Evolutionary conservation across 202 grass and related monocot genomes (phyloP).

Genomic region (Carex arenaria): DNA sequence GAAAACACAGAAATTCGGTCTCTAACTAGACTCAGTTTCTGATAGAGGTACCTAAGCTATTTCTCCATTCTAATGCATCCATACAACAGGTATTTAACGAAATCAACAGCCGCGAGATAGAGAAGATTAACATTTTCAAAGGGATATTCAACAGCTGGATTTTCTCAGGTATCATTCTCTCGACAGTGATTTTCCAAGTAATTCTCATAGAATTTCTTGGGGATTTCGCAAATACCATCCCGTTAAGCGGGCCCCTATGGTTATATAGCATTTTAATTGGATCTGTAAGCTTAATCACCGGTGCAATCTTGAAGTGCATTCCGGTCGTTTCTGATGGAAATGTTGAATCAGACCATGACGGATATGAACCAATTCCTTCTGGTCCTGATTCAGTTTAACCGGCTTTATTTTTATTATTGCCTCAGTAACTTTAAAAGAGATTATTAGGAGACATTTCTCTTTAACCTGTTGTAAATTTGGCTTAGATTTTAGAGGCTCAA

Average conservation of each 20-base stretch:
- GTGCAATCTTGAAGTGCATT: slow-evolving; percentile 60
- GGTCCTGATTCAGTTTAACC: slow-evolving; percentile 61
- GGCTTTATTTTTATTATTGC: not conserved
- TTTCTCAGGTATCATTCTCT: slow-evolving; percentile 56
- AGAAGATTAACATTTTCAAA: slow-evolving; percentile 81
- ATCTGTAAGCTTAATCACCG: slow-evolving; percentile 43
- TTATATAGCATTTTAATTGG: slow-evolving; percentile 60
- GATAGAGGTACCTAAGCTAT: not conserved
- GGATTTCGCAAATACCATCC: slow-evolving; percentile 70
- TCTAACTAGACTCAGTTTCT: not conserved
- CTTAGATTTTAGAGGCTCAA: not conserved
- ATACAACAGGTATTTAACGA: slow-evolving; percentile 80
- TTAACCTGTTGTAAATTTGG: not conserved
- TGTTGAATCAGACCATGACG: slow-evolving; percentile 20
- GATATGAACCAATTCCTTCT: slow-evolving; percentile 60
- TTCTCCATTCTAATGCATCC: not conserved
- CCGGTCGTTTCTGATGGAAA: slow-evolving; percentile 29
- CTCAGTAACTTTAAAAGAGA: not conserved
- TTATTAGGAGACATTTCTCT: not conserved
- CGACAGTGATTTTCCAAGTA: slow-evolving; percentile 67
- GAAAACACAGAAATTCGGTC: not conserved
- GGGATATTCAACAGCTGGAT: slow-evolving; percentile 81
- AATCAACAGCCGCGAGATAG: slow-evolving; percentile 91
- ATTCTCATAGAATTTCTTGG: slow-evolving; percentile 79
- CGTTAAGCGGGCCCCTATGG: slow-evolving; percentile 58